Evolutionary conservation across 1,139 yeast species (phyloP).

Genomic region (Scheffersomyces insectosa): DNA sequence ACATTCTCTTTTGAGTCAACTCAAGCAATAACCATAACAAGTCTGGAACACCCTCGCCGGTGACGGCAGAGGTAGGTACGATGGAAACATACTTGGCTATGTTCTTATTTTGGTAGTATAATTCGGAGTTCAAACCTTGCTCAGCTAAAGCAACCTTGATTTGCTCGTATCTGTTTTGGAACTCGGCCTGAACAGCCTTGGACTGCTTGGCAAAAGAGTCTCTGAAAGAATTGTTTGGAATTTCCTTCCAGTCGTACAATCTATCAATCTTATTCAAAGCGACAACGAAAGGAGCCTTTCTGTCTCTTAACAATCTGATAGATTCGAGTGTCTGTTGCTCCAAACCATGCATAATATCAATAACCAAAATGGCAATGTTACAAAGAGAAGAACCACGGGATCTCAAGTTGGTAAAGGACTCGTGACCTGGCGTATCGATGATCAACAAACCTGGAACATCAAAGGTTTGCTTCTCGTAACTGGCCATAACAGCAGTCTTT

Average conservation of each 20-base stretch:
- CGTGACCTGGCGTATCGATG: constrained; percentile 99
- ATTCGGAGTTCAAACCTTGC: constrained; percentile 97
- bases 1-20: constrained; percentile 97
- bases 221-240: constrained; percentile 92
- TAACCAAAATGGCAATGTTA: constrained; percentile 97
- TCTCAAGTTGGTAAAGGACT: constrained; percentile 95
- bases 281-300: constrained; percentile 97
- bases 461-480: constrained; percentile 78
- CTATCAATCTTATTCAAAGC: constrained; percentile 98
- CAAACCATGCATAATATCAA: constrained; percentile 98
- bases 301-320: constrained; percentile 84
- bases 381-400: constrained; percentile 98
- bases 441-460: constrained; percentile 96
- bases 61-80: constrained; percentile 97
- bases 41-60: constrained; percentile 99
- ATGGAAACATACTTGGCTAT: constrained; percentile 90
- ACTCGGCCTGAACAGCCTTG: constrained; percentile 86
- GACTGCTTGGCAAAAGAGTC: constrained; percentile 84
- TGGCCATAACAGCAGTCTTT: constrained; percentile 89
- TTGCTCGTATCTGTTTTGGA: constrained; percentile 80
- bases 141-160: constrained; percentile 92
- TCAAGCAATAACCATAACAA: constrained; percentile 92
- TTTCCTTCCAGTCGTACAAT: constrained; percentile 89
- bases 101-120: constrained; percentile 93
- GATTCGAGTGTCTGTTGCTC: constrained; percentile 98